phyloP scores from a whole-genome alignment of 108 stramenopile species.

The Parmales sp. region DNA sequence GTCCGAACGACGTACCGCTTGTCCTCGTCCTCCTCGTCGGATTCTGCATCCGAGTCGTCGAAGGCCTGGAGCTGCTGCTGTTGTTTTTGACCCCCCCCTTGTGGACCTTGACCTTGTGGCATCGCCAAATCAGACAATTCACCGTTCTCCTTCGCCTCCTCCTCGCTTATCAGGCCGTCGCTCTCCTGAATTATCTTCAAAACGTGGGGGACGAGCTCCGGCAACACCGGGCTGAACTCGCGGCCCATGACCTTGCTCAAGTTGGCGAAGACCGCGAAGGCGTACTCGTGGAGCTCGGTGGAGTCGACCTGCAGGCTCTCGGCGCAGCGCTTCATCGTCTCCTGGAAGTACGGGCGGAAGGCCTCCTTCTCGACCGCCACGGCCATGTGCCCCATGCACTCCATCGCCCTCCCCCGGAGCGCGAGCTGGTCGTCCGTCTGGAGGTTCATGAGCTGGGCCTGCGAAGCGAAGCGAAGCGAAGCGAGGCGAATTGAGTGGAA shows the following conservation, averaged over 20 bases:
- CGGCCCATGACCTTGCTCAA: conserved; percentile 89
- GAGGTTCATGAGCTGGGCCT: conserved; percentile 56
- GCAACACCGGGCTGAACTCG: conserved; percentile 80
- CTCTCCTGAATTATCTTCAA: conserved; percentile 63
- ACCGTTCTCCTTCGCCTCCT: conserved; percentile 44
- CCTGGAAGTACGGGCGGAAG: conserved; percentile 85
- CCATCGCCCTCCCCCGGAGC: conserved; percentile 86
- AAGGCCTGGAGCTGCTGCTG: not conserved
- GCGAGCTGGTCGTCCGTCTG: conserved; percentile 64
- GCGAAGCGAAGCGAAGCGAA: too few species aligned
- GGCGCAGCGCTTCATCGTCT: conserved; percentile 78
- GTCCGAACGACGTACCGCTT: conserved; percentile 70
- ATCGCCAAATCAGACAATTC: too few species aligned
- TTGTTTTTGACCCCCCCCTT: too few species aligned
- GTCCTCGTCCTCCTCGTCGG: conserved; percentile 71
- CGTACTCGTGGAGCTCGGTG: conserved; percentile 88
- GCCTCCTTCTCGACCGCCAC: conserved; percentile 84
- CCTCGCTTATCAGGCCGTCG: conserved; percentile 66
- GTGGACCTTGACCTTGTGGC: too few species aligned
- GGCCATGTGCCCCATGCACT: conserved; percentile 99
- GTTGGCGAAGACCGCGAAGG: conserved; percentile 91
- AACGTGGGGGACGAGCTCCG: conserved; percentile 82
- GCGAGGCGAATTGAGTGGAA: too few species aligned
- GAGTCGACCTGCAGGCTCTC: conserved; percentile 71
- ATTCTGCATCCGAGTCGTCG: conserved; percentile 45